Percentiles rank a stretch among this genome's conserved stretches.
Conservation (phyloP, 2,329 filamentous ascomycete genomes). For the Pseudogymnoascus sp. region DNA sequence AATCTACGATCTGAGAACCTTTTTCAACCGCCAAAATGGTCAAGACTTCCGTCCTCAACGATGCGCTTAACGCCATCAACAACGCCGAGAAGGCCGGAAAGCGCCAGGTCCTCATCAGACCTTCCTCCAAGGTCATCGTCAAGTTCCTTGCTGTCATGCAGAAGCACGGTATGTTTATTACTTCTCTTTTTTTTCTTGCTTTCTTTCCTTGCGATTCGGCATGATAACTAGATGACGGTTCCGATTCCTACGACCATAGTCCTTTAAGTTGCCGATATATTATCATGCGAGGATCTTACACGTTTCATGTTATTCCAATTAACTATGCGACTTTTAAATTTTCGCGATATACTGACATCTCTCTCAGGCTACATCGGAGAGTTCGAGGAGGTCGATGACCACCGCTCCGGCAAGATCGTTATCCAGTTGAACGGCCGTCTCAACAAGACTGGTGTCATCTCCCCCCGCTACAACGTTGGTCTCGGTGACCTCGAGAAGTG, state of each 20-base stretch:
- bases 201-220: conserved; percentile 55
- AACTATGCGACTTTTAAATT: conserved; percentile 88
- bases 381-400: conserved; percentile 99
- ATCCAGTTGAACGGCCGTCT: conserved; percentile 98
- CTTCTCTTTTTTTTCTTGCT: conserved; percentile 8
- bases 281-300: conserved; percentile 89
- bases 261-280: conserved; percentile 99
- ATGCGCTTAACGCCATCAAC: conserved; percentile 99
- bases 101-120: conserved; percentile 97
- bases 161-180: conserved; percentile 78
- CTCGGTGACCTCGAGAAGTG: conserved; percentile 98
- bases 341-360: conserved; percentile 73
- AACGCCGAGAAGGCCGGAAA: conserved; percentile 99
- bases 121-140: conserved; percentile 98
- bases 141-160: conserved; percentile 99
- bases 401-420: conserved; percentile 99
- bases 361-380: conserved; percentile 90
- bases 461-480: conserved; percentile 98
- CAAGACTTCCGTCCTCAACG: conserved; percentile 98
- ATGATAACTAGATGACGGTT: conserved; percentile 99
- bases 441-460: conserved; percentile 99
- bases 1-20: conserved; percentile 71
- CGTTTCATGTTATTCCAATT: conserved; percentile 70
- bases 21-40: conserved; percentile 77
- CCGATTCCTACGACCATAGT: conserved; percentile 81